Evolutionary conservation across 768 basidiomycete genomes (phyloP), one percentile per base, ranked within the genome.

Genomic region (Lactifluus rugatus): DNA sequence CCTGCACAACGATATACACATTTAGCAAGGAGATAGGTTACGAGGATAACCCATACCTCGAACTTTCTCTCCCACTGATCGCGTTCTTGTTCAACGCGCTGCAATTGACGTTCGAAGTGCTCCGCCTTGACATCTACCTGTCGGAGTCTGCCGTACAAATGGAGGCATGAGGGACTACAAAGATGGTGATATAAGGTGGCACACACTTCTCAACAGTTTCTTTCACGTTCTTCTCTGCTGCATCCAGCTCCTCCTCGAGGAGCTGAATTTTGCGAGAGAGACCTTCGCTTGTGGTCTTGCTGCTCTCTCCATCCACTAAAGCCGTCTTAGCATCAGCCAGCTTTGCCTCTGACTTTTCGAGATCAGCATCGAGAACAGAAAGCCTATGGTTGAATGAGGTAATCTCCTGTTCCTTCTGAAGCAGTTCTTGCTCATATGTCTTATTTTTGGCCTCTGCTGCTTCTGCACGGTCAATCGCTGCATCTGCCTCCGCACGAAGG

Each of bases 61-160:
- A 82, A 89, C 74, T 95, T 97, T 79, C 85, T 82, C 82, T 96
- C 94, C 90, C 89, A 93, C 41, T 70, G 67, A 70, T 98, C 95
- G 51, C 94, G 84, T 72, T 99, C 96, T 68, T 89, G 83, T 70
- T 97, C 94, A 48, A 82, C 76, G 45, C 89, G 81, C 64, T 83
- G 77, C 19, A 96, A 84, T 69, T 94, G 90, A 49, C 93, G 83
- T 74, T 97, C 95, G 70, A 91, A 96, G 75, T 98, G 93, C 72
- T 99, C 96, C 10, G 95, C 95, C 76, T 97, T 99, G 73, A 98
- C 87, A 69, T 99, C 96, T 57, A 95, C 93, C 69, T 95, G 91
- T 62, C 95, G 80, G 66, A 99, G 79, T 72, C 95, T 98, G 66
- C 44, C 52, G 37, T 50, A 37, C 23, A 64, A 26, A 49, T 17